These are phyloP conservation scores for Candida pseudoviswanathii DNA, from an alignment of 1,139 yeast species.

Conservation along the genomic window DNA sequence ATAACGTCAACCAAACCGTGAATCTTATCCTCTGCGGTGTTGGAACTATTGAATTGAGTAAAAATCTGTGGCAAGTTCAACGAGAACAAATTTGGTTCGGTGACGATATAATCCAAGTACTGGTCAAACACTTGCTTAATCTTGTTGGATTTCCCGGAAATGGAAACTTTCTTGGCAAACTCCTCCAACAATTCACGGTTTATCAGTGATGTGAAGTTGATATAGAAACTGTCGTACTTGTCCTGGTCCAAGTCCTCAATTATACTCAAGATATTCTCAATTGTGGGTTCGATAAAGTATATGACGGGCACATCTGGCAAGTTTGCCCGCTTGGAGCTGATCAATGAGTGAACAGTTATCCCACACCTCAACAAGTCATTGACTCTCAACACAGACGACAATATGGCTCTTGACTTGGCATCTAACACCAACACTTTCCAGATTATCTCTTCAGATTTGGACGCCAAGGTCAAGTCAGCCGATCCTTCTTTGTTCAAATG, in stretches of 20 bases:
- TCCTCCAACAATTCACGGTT: constrained; percentile 81
- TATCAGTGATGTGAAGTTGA: constrained; percentile 84
- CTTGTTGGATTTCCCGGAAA: constrained; percentile 65
- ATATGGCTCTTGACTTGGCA: constrained; percentile 74
- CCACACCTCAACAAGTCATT: constrained; percentile 89
- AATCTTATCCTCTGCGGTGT: constrained; percentile 73
- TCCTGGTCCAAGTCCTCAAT: constrained; percentile 73
- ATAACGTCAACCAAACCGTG: constrained; percentile 67
- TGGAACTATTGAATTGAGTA: constrained; percentile 67
- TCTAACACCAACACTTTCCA: constrained; percentile 97
- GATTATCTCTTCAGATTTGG: constrained; percentile 62
- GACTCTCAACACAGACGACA: constrained; percentile 87
- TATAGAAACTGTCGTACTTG: constrained; percentile 74
- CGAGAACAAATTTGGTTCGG: constrained; percentile 89
- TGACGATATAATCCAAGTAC: constrained; percentile 85
- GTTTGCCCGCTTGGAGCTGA: constrained; percentile 69
- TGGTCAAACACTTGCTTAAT: constrained; percentile 92
- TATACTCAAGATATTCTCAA: constrained; percentile 67
- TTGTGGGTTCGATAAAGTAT: constrained; percentile 87
- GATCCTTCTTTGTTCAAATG: constrained; percentile 67
- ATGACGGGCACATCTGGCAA: constrained; percentile 93
- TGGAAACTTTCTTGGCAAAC: constrained; percentile 80
- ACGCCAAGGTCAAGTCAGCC: constrained; percentile 54
- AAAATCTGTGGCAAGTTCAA: constrained; percentile 71
- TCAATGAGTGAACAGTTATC: constrained; percentile 81